Conservation (phyloP, 225 moss, liverwort and hornwort species). For the Physcomitrellopsis africana region DNA sequence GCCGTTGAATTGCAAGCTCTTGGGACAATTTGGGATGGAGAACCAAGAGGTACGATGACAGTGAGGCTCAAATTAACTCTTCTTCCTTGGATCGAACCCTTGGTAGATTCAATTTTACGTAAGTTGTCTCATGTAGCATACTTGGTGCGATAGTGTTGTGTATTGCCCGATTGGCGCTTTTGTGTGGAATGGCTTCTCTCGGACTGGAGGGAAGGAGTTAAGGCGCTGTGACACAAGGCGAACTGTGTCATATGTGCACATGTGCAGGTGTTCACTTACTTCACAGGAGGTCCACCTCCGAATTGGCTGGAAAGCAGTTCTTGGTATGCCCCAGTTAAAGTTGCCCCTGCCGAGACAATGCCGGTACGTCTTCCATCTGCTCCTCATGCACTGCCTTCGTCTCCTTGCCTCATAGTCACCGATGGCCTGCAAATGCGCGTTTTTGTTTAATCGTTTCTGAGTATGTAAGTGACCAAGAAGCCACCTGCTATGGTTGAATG, state of each 20-base stretch:
- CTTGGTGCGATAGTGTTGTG: neutral
- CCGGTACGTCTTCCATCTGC: constrained; percentile 39
- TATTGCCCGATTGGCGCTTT: neutral
- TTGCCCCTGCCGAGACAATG: constrained; percentile 53
- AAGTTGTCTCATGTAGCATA: neutral
- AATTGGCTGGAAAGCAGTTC: constrained; percentile 55
- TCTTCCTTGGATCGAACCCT: neutral
- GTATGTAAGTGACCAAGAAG: neutral
- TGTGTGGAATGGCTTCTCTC: neutral
- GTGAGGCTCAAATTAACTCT: neutral
- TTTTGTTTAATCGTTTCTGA: neutral
- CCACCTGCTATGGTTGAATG: neutral
- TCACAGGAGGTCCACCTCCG: constrained; percentile 58
- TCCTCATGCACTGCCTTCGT: too few species aligned
- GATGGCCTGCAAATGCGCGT: neutral
- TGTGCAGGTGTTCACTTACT: constrained; percentile 49
- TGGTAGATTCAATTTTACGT: neutral
- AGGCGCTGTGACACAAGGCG: too few species aligned
- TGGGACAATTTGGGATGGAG: constrained; percentile 31
- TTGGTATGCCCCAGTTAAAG: constrained; percentile 55
- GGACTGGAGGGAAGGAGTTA: neutral
- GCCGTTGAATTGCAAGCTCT: constrained; percentile 25
- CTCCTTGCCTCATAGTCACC: neutral
- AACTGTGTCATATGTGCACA: neutral
- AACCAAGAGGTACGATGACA: constrained; percentile 36